These are phyloP conservation scores for Diospyros kaki DNA, from an alignment of 148 eudicot genomes.

Conservation along the genomic window DNA sequence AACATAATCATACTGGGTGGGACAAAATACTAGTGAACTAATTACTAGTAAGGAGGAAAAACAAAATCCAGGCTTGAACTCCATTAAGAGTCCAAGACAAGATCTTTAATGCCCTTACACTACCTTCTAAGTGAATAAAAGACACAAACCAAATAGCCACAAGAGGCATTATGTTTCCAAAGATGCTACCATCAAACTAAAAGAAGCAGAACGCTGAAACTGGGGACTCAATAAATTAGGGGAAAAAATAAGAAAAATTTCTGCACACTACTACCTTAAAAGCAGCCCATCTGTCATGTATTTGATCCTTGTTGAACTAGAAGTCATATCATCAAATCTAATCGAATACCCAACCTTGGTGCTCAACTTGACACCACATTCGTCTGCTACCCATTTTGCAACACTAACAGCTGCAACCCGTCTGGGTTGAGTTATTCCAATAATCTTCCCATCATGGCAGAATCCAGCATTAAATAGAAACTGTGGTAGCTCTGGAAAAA, in stretches of 20 bases:
- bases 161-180: neutral
- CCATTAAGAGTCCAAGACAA: neutral
- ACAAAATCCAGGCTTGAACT: neutral
- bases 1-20: neutral
- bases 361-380: constrained; percentile 75
- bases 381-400: constrained; percentile 96
- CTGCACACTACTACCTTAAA: constrained; percentile 51
- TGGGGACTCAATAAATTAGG: neutral
- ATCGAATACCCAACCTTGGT: constrained; percentile 88
- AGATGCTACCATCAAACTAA: neutral
- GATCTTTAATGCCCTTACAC: too few species aligned
- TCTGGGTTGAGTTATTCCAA: constrained; percentile 96
- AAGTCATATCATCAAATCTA: constrained; percentile 89
- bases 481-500: constrained; percentile 68
- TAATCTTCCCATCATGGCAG: constrained; percentile 59
- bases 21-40: neutral
- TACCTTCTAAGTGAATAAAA: neutral
- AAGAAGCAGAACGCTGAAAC: neutral
- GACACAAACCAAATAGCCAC: neutral
- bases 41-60: neutral
- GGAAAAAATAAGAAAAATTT: neutral
- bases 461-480: constrained; percentile 70
- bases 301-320: constrained; percentile 77
- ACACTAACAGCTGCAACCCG: constrained; percentile 95
- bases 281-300: constrained; percentile 97